Conservation (phyloP, 345 rosid genomes). For the Arabis alpina region DNA sequence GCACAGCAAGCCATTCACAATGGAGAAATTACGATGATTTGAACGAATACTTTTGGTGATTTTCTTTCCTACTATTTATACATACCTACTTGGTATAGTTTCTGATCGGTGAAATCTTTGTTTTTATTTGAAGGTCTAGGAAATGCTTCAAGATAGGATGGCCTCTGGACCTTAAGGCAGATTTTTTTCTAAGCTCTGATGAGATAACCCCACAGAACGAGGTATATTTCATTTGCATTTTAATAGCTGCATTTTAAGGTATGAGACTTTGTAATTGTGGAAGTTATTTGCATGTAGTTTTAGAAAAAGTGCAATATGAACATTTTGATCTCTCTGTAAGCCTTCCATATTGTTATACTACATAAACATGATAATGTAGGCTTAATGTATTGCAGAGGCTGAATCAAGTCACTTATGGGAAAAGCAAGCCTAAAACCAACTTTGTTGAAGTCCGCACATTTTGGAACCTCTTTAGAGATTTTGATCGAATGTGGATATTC, state of each 20-base stretch:
- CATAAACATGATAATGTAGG: slow-evolving; percentile 26
- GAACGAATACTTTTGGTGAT: slow-evolving; percentile 96
- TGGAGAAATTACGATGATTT: slow-evolving; percentile 99
- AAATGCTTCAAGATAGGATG: slow-evolving; percentile 69
- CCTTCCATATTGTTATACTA: slow-evolving; percentile 23
- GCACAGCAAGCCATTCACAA: slow-evolving; percentile 90
- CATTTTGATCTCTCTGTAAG: too few relatives aligned
- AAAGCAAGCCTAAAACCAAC: slow-evolving; percentile 82
- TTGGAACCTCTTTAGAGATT: slow-evolving; percentile 89
- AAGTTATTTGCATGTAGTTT: slow-evolving; percentile 19
- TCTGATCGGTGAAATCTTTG: slow-evolving; percentile 10
- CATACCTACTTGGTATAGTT: slow-evolving; percentile 18
- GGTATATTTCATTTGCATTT: slow-evolving; percentile 45
- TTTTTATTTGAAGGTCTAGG: slow-evolving; percentile 65
- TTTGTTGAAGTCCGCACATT: slow-evolving; percentile 98
- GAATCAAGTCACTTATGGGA: slow-evolving; percentile 50
- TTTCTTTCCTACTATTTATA: slow-evolving; percentile 4
- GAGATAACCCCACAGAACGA: slow-evolving; percentile 44
- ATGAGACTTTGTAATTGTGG: background rate
- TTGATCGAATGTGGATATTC: slow-evolving; percentile 99
- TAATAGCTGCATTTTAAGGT: background rate
- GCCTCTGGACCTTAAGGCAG: slow-evolving; percentile 68
- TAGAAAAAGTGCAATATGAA: too few relatives aligned
- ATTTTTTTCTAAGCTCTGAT: slow-evolving; percentile 70
- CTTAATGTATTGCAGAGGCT: slow-evolving; percentile 53